A percentile compares a stretch with the other conserved stretches of the same genome.
phyloP scores from a whole-genome alignment of 176 grass and related monocot species.

The Cocos nucifera region DNA sequence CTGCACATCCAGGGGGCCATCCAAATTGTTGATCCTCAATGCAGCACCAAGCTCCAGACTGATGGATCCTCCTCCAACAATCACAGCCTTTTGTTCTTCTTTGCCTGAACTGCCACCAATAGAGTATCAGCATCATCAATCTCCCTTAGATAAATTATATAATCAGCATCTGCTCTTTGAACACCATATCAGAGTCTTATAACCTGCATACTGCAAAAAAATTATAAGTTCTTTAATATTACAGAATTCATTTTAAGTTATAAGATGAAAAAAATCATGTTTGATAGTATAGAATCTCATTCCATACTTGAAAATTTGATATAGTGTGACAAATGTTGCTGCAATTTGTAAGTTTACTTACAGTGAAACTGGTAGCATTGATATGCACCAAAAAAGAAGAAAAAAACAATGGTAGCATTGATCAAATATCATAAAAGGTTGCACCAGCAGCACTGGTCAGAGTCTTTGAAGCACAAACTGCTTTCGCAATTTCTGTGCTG shows the following conservation, averaged over 20 bases:
- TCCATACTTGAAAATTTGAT: too few relatives aligned
- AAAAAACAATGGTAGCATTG: constrained; percentile 19
- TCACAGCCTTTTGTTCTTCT: constrained; percentile 81
- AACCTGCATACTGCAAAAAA: constrained; percentile 32
- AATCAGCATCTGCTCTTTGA: constrained; percentile 66
- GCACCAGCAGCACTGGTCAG: constrained; percentile 15
- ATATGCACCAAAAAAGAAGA: too few relatives aligned
- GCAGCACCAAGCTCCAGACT: constrained; percentile 85
- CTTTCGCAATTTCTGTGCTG: constrained; percentile 61
- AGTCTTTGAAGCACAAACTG: constrained; percentile 66
- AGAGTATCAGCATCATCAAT: constrained; percentile 81
- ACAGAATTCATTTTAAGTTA: too few relatives aligned
- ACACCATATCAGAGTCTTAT: constrained; percentile 80
- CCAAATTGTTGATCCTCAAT: constrained; percentile 64
- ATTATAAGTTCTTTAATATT: too few relatives aligned
- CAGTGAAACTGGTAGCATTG: constrained; percentile 71
- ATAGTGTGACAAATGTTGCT: too few relatives aligned
- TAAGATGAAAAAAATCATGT: too few relatives aligned
- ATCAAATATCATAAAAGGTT: too few relatives aligned
- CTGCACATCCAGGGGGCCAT: constrained; percentile 92
- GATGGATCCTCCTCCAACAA: constrained; percentile 94
- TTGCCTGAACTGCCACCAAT: constrained; percentile 67
- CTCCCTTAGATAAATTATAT: constrained; percentile 80
- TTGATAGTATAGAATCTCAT: too few relatives aligned
- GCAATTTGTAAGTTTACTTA: too few relatives aligned